Evolutionary conservation across 192 early-diverging fungal genomes (phyloP).

Genomic region (Funneliformis mosseae): DNA sequence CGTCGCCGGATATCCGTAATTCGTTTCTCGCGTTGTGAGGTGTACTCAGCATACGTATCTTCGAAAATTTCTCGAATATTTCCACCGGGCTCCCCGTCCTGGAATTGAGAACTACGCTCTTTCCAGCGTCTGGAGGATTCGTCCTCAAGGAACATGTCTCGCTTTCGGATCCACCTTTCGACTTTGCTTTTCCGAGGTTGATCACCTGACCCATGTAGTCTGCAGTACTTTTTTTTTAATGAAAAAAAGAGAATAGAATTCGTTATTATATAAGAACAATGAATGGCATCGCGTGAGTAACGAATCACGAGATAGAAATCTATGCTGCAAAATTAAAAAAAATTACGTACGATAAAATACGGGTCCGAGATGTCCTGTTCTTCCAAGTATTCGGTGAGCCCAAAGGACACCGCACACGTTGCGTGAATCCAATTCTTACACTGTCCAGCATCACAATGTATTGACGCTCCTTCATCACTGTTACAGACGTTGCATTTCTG

Average conservation of each 20-base stretch:
- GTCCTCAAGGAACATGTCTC: slow-evolving; percentile 45
- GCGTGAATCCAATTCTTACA: slow-evolving; percentile 54
- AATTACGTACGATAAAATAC: slow-evolving; percentile 43
- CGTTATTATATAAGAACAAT: neutral
- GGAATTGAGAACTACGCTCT: neutral
- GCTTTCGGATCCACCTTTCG: slow-evolving; percentile 25
- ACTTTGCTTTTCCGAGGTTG: neutral
- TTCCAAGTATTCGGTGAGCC: slow-evolving; percentile 48
- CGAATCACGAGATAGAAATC: neutral
- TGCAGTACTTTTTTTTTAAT: neutral
- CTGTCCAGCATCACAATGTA: slow-evolving; percentile 53
- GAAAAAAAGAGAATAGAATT: neutral
- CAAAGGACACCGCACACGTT: slow-evolving; percentile 50
- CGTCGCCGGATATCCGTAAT: slow-evolving; percentile 39
- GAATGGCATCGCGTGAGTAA: too few species aligned
- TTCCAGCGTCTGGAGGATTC: neutral
- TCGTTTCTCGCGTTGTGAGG: slow-evolving; percentile 37
- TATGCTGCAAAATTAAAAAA: neutral
- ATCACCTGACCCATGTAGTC: neutral
- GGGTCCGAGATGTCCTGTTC: slow-evolving; percentile 53
- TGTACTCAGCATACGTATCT: slow-evolving; percentile 43
- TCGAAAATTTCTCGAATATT: slow-evolving; percentile 46
- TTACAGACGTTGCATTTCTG: slow-evolving; percentile 52
- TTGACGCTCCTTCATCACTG: slow-evolving; percentile 45
- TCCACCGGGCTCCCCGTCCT: slow-evolving; percentile 28